Percentiles rank a stretch among this genome's conserved stretches.
Evolutionary conservation across 441 rosid genomes (phyloP).

Genomic region (Melastoma candidum): DNA sequence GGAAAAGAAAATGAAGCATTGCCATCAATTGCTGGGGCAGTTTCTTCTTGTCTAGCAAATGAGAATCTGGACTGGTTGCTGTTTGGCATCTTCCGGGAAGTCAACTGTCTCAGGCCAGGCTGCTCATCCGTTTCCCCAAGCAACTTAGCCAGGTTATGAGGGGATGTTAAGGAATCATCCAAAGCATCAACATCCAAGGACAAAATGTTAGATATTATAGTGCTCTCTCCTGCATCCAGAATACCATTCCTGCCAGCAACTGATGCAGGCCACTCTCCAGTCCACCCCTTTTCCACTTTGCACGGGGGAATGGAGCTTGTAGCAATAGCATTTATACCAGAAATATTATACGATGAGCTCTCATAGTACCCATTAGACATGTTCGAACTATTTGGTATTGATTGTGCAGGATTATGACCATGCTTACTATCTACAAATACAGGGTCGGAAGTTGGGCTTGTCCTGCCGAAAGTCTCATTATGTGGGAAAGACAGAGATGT

Average conservation of each 20-base stretch:
- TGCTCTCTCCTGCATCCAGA: slow-evolving; percentile 33
- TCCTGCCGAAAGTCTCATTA: neutral
- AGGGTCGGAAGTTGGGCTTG: slow-evolving; percentile 10
- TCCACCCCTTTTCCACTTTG: slow-evolving; percentile 16
- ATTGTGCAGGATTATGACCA: slow-evolving; percentile 11
- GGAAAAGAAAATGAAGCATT: neutral
- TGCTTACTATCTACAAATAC: slow-evolving; percentile 5
- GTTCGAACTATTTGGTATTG: slow-evolving; percentile 7
- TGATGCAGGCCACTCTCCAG: slow-evolving; percentile 6
- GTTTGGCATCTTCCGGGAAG: slow-evolving; percentile 23
- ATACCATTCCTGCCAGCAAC: slow-evolving; percentile 5
- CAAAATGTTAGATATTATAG: slow-evolving; percentile 32
- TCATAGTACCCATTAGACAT: slow-evolving; percentile 14
- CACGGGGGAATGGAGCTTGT: slow-evolving; percentile 5
- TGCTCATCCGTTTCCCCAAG: slow-evolving; percentile 24
- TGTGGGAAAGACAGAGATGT: too few species aligned
- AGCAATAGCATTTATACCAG: slow-evolving; percentile 10
- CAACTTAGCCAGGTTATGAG: slow-evolving; percentile 27
- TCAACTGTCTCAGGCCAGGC: slow-evolving; percentile 21
- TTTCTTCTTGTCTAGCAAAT: slow-evolving; percentile 50
- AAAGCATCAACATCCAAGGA: slow-evolving; percentile 41
- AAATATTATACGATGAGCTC: slow-evolving; percentile 1
- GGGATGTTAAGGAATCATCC: slow-evolving; percentile 44
- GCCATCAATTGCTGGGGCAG: slow-evolving; percentile 14
- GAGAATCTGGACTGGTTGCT: slow-evolving; percentile 46